Evolutionary conservation across 2,329 filamentous ascomycete species (phyloP).

Genomic region (Magnaporthiopsis rhizophila): DNA sequence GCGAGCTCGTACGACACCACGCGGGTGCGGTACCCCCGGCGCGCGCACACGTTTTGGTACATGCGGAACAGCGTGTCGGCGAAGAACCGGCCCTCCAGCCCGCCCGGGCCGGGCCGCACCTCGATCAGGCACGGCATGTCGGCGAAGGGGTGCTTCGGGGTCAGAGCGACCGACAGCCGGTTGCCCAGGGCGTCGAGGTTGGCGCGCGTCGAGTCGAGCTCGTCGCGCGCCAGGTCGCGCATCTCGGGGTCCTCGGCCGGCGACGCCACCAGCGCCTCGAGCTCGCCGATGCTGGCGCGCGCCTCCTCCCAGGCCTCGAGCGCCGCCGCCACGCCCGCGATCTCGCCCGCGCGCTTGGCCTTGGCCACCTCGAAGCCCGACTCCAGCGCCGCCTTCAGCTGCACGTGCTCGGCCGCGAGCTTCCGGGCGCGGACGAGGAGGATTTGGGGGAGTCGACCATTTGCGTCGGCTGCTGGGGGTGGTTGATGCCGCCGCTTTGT

Average conservation of each 20-base stretch:
- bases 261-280: conserved; percentile 40
- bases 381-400: conserved; percentile 42
- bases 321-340: conserved; percentile 48
- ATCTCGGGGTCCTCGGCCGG: conserved; percentile 55
- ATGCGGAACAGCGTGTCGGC: conserved; percentile 81
- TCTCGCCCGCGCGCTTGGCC: conserved; percentile 54
- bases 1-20: conserved; percentile 74
- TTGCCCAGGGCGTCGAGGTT: conserved; percentile 56
- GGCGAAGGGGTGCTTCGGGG: conserved; percentile 84
- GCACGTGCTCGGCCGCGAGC: conserved; percentile 49
- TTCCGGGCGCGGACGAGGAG: conserved; percentile 53
- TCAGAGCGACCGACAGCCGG: conserved; percentile 66
- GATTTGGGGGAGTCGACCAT: conserved; percentile 37
- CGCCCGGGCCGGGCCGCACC: conserved; percentile 84
- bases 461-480: conserved; percentile 16
- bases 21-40: conserved; percentile 55
- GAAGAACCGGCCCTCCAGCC: conserved; percentile 85
- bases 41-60: conserved; percentile 69
- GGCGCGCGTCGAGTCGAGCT: conserved; percentile 59
- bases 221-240: conserved; percentile 69
- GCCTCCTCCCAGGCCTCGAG: conserved; percentile 51
- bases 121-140: conserved; percentile 85
- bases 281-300: conserved; percentile 44
- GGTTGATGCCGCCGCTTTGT: not conserved
- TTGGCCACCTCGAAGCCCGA: conserved; percentile 47